Evolutionary conservation across 176 grass and related monocot genomes (phyloP).

Genomic region (Coix lacrymajobi): DNA sequence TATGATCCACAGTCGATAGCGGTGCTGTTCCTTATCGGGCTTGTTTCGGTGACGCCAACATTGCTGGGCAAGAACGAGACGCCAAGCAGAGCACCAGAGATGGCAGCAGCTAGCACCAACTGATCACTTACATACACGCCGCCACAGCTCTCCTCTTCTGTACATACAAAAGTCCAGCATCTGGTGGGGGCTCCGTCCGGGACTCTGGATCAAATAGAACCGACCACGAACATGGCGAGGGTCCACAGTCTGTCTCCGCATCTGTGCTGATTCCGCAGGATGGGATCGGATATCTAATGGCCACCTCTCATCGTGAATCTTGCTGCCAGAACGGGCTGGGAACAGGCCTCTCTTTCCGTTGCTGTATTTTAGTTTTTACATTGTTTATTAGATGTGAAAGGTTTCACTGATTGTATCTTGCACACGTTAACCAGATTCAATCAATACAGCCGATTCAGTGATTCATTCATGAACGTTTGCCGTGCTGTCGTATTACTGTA

Average conservation of each 20-base stretch:
- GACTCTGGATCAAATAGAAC: not conserved
- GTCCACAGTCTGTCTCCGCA: not conserved
- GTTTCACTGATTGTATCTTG: not conserved
- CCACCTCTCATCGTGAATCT: not conserved
- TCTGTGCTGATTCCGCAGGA: not conserved
- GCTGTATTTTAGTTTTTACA: not conserved
- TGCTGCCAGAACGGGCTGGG: not conserved
- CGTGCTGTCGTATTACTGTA: not conserved
- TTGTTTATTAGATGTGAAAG: constrained; percentile 11
- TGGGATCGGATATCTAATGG: not conserved
- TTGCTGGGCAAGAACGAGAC: constrained; percentile 57
- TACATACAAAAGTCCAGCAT: constrained; percentile 37
- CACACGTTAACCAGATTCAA: not conserved
- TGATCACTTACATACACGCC: constrained; percentile 32
- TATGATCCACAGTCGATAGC: constrained; percentile 82
- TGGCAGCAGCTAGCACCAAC: constrained; percentile 22
- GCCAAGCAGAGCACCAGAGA: constrained; percentile 28
- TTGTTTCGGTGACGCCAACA: constrained; percentile 75
- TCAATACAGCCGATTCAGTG: constrained; percentile 11
- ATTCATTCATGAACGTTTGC: not conserved
- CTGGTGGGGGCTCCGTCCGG: not conserved
- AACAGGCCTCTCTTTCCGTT: not conserved
- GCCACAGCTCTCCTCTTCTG: constrained; percentile 1
- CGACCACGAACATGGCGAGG: not conserved
- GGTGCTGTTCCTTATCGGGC: constrained; percentile 77